These are phyloP conservation scores for Coemansia sp. DNA, from an alignment of 192 early-diverging fungal genomes.

Conservation along the genomic window DNA sequence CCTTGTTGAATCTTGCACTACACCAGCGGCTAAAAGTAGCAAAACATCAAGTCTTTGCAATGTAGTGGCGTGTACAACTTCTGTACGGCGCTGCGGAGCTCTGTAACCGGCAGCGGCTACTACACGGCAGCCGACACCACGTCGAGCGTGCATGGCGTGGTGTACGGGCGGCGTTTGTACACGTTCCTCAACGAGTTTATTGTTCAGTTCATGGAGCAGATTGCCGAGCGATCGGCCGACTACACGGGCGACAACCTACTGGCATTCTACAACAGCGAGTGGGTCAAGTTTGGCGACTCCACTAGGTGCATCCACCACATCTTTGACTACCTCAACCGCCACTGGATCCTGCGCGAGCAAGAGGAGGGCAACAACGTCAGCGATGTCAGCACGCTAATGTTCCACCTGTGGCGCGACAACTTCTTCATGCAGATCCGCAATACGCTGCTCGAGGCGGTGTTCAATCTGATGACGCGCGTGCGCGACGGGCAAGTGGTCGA, in stretches of 20 bases:
- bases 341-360: conserved; percentile 96
- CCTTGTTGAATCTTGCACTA: no score
- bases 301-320: conserved; percentile 83
- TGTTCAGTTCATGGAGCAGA: conserved; percentile 47
- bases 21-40: no score
- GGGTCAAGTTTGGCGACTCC: conserved; percentile 86
- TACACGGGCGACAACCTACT: conserved; percentile 79
- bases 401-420: conserved; percentile 73
- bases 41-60: not conserved
- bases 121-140: conserved; percentile 47
- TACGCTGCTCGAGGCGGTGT: conserved; percentile 50
- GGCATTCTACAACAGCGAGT: conserved; percentile 83
- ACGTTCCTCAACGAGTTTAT: conserved; percentile 57
- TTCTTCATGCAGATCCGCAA: conserved; percentile 51
- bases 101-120: conserved; percentile 20
- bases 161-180: conserved; percentile 66
- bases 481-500: conserved; percentile 88
- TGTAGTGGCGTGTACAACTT: conserved; percentile 53
- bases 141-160: conserved; percentile 31
- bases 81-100: conserved; percentile 37
- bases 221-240: conserved; percentile 58
- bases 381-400: conserved; percentile 88
- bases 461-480: conserved; percentile 70
- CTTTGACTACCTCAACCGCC: conserved; percentile 92
- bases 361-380: conserved; percentile 87